Conservation (phyloP, 495 filamentous ascomycete genomes). For the Pseudevernia furfuracea region DNA sequence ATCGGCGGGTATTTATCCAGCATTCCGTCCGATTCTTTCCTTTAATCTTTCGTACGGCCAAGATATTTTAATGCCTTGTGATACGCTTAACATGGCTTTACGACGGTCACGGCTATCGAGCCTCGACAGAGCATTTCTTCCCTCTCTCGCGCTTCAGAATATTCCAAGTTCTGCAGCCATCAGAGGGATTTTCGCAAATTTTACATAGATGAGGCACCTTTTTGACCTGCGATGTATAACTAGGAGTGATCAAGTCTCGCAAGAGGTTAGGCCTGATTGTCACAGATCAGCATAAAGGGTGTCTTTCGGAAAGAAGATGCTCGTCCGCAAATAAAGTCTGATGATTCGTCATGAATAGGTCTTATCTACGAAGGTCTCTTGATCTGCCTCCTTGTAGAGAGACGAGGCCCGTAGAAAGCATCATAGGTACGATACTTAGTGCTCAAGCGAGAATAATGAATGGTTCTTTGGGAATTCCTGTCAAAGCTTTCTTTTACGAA, state of each 20-base stretch:
- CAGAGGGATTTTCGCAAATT: background rate
- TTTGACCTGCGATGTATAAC: constrained; percentile 1
- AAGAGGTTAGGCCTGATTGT: background rate
- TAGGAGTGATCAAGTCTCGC: background rate
- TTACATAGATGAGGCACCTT: constrained; percentile 8
- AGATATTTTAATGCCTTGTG: background rate
- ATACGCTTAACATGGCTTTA: constrained; percentile 2
- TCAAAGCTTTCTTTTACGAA: background rate
- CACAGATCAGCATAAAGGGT: background rate
- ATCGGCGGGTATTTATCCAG: background rate
- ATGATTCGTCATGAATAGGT: background rate
- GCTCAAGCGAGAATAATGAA: background rate
- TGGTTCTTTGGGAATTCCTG: background rate
- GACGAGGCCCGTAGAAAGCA: background rate
- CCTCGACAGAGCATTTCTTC: constrained; percentile 1
- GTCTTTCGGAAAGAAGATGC: background rate
- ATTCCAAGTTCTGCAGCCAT: background rate
- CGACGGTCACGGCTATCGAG: constrained; percentile 8
- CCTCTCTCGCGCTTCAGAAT: background rate
- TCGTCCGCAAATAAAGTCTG: background rate
- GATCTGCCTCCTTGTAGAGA: background rate
- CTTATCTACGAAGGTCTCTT: background rate
- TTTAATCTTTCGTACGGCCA: background rate
- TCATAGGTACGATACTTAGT: background rate
- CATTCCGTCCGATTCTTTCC: background rate